Evolutionary conservation across 306 rosid species (phyloP).

Genomic region (Cercis canadensis): DNA sequence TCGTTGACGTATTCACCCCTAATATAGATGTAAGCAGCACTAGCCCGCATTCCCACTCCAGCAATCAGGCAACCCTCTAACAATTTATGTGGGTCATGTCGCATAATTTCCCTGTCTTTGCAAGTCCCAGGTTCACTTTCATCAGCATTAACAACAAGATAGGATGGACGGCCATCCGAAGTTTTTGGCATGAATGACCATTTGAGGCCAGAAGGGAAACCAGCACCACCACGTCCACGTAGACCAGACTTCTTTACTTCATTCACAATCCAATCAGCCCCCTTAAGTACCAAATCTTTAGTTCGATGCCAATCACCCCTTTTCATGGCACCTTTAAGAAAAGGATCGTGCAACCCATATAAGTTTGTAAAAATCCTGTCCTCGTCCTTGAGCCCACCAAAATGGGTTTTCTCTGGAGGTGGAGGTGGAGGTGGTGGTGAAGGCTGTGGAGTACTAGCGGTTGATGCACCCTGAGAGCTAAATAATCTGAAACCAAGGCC

Average conservation of each 20-base stretch:
- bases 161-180: constrained; percentile 99
- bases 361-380: constrained; percentile 95
- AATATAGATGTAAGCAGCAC: constrained; percentile 92
- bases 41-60: constrained; percentile 99
- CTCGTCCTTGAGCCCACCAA: constrained; percentile 96
- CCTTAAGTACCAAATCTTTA: constrained; percentile 89
- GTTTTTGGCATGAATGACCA: constrained; percentile 99
- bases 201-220: constrained; percentile 97
- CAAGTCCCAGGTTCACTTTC: constrained; percentile 99
- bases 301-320: constrained; percentile 96
- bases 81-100: constrained; percentile 95
- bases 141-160: constrained; percentile 98
- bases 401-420: constrained; percentile 94
- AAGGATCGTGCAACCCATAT: constrained; percentile 94
- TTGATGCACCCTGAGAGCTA: constrained; percentile 79
- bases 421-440: constrained; percentile 90
- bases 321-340: constrained; percentile 96
- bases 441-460: constrained; percentile 72
- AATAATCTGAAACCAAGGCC: constrained; percentile 65
- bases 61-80: constrained; percentile 98
- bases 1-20: constrained; percentile 98
- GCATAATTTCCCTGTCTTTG: constrained; percentile 96
- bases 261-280: constrained; percentile 98
- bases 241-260: constrained; percentile 97
- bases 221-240: constrained; percentile 99